phyloP scores from a whole-genome alignment of 2,329 filamentous ascomycete species.

The Bisporella sp. region DNA sequence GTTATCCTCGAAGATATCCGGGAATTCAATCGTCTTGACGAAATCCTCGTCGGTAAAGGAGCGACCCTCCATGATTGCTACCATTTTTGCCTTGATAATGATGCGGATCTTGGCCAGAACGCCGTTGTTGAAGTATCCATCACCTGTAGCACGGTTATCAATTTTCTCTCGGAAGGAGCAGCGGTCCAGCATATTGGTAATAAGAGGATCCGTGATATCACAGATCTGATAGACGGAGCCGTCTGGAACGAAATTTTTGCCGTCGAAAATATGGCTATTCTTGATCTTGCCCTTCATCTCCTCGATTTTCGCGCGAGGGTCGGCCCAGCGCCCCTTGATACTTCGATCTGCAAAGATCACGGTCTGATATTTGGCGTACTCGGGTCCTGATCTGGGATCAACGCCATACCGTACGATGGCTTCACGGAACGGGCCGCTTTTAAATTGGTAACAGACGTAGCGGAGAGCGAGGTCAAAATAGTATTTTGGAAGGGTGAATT shows the following conservation, averaged over 20 bases:
- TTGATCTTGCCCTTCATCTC: slow-evolving; percentile 16
- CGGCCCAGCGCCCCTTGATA: slow-evolving; percentile 18
- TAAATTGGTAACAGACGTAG: slow-evolving; percentile 87
- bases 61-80: slow-evolving; percentile 53
- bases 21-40: slow-evolving; percentile 33
- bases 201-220: slow-evolving; percentile 73
- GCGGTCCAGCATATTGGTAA: neutral
- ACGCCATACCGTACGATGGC: slow-evolving; percentile 78
- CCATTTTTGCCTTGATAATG: slow-evolving; percentile 83
- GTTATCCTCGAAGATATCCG: slow-evolving; percentile 21
- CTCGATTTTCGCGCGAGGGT: slow-evolving; percentile 17
- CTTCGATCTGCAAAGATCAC: slow-evolving; percentile 61
- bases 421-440: slow-evolving; percentile 86
- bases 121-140: slow-evolving; percentile 81
- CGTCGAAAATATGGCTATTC: slow-evolving; percentile 74
- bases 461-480: slow-evolving; percentile 69
- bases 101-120: slow-evolving; percentile 77
- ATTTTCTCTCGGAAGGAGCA: slow-evolving; percentile 51
- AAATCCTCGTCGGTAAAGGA: slow-evolving; percentile 42
- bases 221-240: slow-evolving; percentile 93
- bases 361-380: slow-evolving; percentile 80
- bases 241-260: slow-evolving; percentile 64
- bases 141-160: slow-evolving; percentile 54
- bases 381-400: slow-evolving; percentile 72
- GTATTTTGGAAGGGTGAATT: slow-evolving; percentile 41